phyloP scores from a whole-genome alignment of 768 basidiomycete genomes.

The Exidia glandulosa region DNA sequence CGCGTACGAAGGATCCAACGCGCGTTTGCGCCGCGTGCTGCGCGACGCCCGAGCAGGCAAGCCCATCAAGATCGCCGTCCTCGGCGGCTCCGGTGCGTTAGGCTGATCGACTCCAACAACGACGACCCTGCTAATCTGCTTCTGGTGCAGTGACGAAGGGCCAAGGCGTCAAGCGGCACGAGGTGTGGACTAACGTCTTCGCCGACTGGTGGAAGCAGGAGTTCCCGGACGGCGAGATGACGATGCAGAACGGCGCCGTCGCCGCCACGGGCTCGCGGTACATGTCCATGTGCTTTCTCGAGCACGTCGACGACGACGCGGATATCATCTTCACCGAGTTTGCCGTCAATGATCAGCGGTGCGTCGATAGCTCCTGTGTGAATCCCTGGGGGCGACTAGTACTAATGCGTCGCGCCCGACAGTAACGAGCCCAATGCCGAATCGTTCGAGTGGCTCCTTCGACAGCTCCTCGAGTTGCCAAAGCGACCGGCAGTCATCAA shows the following conservation, averaged over 20 bases:
- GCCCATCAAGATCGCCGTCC: not conserved
- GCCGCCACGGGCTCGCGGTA: conserved; percentile 5
- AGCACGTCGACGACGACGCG: conserved; percentile 5
- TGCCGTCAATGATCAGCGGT: conserved; percentile 6
- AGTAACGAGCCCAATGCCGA: conserved; percentile 5
- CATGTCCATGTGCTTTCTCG: conserved; percentile 4
- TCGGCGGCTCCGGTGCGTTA: not conserved
- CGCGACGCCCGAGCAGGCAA: conserved; percentile 4
- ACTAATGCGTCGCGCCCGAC: not conserved
- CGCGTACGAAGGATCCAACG: conserved; percentile 6
- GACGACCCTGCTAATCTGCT: not conserved
- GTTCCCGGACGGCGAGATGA: conserved; percentile 2
- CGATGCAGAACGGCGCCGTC: conserved; percentile 6
- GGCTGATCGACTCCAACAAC: not conserved
- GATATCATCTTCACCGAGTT: conserved; percentile 6
- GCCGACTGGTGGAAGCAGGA: not conserved
- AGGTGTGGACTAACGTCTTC: conserved; percentile 3
- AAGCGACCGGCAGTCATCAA: conserved; percentile 6
- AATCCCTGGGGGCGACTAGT: no score
- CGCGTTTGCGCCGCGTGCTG: conserved; percentile 7
- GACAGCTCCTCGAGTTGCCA: conserved; percentile 5
- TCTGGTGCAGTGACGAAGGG: conserved; percentile 5
- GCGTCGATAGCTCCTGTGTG: no score
- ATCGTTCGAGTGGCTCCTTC: conserved; percentile 5
- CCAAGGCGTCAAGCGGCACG: not conserved